Conservation (phyloP, 1,139 yeast species). For the Yamadazyma conglobata region DNA sequence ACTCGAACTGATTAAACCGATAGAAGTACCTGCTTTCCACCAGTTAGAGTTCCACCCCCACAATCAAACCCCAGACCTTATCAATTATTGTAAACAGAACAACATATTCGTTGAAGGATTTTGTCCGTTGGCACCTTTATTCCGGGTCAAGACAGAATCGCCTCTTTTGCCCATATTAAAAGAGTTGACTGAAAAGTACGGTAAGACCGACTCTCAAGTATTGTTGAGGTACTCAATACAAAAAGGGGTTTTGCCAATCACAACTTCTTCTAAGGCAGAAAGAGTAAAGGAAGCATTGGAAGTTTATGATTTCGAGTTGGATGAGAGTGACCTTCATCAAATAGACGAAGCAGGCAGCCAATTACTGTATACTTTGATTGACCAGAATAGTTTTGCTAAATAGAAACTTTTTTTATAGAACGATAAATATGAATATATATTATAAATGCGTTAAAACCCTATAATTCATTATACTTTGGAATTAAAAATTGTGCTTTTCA, state of each 20-base stretch:
- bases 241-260: slow-evolving; percentile 63
- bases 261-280: slow-evolving; percentile 60
- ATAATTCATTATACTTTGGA: slow-evolving; percentile 1
- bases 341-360: slow-evolving; percentile 20
- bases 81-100: slow-evolving; percentile 24
- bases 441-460: slow-evolving; percentile 4
- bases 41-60: slow-evolving; percentile 44
- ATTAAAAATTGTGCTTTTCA: neutral
- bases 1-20: slow-evolving; percentile 41
- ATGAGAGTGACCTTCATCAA: slow-evolving; percentile 20
- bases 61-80: slow-evolving; percentile 29
- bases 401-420: neutral
- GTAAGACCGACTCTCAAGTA: slow-evolving; percentile 56
- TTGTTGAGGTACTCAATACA: slow-evolving; percentile 68
- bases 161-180: slow-evolving; percentile 20
- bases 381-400: neutral
- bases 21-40: slow-evolving; percentile 28
- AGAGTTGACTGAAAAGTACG: slow-evolving; percentile 44
- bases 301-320: slow-evolving; percentile 44
- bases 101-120: slow-evolving; percentile 36
- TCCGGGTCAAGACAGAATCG: slow-evolving; percentile 24
- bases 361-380: neutral
- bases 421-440: neutral
- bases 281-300: slow-evolving; percentile 56
- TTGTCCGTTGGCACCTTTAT: slow-evolving; percentile 38